phyloP scores from a whole-genome alignment of 805 yeast species.

The Maudiozyma barnettii region DNA sequence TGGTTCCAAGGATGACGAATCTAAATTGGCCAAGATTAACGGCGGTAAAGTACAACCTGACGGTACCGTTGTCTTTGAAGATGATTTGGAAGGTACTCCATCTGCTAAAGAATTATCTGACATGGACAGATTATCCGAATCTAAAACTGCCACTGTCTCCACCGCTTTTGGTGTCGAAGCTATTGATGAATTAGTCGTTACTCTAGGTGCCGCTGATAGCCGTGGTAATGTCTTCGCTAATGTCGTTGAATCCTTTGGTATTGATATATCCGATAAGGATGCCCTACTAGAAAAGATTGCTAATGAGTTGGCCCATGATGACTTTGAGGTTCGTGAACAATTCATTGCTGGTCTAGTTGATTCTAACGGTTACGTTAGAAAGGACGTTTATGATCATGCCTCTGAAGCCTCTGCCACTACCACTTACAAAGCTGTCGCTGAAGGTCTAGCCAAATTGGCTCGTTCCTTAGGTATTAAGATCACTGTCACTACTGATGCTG shows the following conservation, averaged over 20 bases:
- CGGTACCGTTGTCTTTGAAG: constrained; percentile 2
- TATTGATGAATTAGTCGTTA: not conserved
- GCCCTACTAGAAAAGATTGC: constrained; percentile 10
- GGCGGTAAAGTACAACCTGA: not conserved
- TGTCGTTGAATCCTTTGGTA: constrained; percentile 8
- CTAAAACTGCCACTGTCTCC: not conserved
- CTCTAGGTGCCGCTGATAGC: constrained; percentile 1
- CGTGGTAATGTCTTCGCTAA: constrained; percentile 13
- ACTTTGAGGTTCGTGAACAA: constrained; percentile 32
- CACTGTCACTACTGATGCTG: constrained; percentile 10
- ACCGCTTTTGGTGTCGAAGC: not conserved
- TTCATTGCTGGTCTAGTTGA: constrained; percentile 37
- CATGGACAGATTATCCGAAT: not conserved
- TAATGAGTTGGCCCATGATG: constrained; percentile 22
- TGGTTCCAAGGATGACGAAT: not conserved
- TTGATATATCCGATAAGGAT: not conserved
- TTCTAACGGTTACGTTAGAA: constrained; percentile 25
- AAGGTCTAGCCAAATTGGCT: constrained; percentile 29
- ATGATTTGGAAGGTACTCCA: constrained; percentile 1
- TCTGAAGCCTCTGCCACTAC: constrained; percentile 24
- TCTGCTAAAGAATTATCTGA: constrained; percentile 2
- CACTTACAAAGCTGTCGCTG: constrained; percentile 16
- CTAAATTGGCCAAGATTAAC: not conserved
- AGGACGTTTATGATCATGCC: constrained; percentile 1
- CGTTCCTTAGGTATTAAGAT: constrained; percentile 37